A percentile compares a stretch with the other conserved stretches of the same genome.
phyloP scores from a whole-genome alignment of 208 protist genomes.

The Sergeia podlipaevii region DNA sequence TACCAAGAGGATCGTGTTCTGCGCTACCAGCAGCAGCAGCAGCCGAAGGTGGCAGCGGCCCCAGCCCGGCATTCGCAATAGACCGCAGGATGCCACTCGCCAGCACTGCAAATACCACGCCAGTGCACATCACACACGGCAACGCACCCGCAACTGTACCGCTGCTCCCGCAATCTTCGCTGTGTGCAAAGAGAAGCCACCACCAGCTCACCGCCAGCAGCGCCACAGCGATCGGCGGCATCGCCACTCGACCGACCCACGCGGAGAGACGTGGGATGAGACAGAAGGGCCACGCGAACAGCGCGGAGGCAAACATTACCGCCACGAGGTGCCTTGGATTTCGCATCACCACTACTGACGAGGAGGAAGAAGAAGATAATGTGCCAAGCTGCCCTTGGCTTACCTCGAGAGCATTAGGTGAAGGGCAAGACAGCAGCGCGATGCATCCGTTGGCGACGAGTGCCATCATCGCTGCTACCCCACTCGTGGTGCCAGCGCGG shows the following conservation, averaged over 20 bases:
- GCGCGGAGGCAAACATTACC: not conserved
- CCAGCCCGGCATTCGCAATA: not conserved
- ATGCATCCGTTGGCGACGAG: too few relatives aligned
- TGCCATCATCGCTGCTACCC: slow-evolving; percentile 19
- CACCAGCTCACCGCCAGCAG: not conserved
- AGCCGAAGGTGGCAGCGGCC: not conserved
- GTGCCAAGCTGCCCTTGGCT: too few relatives aligned
- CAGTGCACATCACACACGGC: not conserved
- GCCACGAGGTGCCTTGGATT: not conserved
- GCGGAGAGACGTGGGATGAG: not conserved
- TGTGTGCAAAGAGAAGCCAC: too few relatives aligned
- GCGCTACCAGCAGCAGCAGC: not conserved
- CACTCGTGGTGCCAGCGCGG: slow-evolving; percentile 15
- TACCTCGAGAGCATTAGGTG: too few relatives aligned
- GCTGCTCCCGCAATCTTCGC: too few relatives aligned
- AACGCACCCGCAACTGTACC: too few relatives aligned
- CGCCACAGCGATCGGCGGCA: not conserved
- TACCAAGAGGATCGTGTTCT: not conserved
- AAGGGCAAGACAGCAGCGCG: too few relatives aligned
- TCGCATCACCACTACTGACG: not conserved
- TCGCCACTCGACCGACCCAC: not conserved
- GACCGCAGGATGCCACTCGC: not conserved
- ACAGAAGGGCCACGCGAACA: slow-evolving; percentile 1
- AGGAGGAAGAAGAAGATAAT: too few relatives aligned
- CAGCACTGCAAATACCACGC: not conserved